Evolutionary conservation across 2,329 filamentous ascomycete genomes (phyloP), one percentile per base, ranked within the genome.

Genomic region (Cytospora paraplurivora): DNA sequence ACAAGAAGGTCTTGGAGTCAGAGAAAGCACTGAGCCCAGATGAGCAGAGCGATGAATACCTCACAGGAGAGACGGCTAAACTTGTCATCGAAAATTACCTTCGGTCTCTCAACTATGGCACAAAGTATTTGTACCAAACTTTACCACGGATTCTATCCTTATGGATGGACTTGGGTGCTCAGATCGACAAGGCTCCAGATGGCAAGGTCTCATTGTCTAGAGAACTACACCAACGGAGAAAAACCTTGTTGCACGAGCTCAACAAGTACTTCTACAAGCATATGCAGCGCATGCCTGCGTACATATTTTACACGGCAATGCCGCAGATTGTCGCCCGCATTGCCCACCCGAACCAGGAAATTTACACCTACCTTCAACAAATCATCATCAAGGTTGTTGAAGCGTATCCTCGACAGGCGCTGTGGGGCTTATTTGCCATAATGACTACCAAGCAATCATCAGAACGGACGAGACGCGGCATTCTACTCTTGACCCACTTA

Each of bases 271-370:
- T 98, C 66, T 86, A 88, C 73, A 96, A 94, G 76, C 93, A 96
- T 73, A 84, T 94, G 19, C 76, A 82, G 27, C 83, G 87, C 6
- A 80, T 93, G 65, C 90, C 91, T 2, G 85, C 89, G 1, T 93
- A 90, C 70, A 85, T 92, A 37, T 93, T 92, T 75, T 94, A 93
- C 72, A 90, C 89, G 2, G 82, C 94, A 7, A 81, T 99, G 50
- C 91, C 95, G 6, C 95, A 99, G 76, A 90, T 99, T 66, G 91
- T 99, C 62, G 95, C 94, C n/a, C 88, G 95, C 37, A 97, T 99
- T 70, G 91, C 91, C 53, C 95, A 99, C 76, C 87, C 89, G 1
- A 91, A 97, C 73, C 76, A 76, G 4, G 85, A 87, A 1, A 92
- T 97, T 1, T 96, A 92, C 76, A 86, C 88, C 64, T 80, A 91